Evolutionary conservation across 441 rosid genomes (phyloP), one percentile per base, ranked within the genome.

Genomic region (Gossypium gossypioides): DNA sequence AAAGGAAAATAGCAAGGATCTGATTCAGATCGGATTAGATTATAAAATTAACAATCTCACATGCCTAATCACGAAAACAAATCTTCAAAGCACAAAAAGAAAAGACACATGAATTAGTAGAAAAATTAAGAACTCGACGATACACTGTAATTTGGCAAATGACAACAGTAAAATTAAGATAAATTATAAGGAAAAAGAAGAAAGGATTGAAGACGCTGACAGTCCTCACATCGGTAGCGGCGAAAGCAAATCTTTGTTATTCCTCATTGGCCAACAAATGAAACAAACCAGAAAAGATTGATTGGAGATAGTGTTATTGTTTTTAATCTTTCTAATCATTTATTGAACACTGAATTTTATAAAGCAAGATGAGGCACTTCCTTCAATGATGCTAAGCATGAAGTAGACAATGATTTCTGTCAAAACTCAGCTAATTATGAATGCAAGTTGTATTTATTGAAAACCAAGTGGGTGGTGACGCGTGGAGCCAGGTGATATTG

Each of bases 381-480:
- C 58, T 50, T 67, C 44, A 50, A 67, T 67, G 46, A 67, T 27
- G 58, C 55, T 0, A 27, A 67, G 71, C 71, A 67, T 67, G 71
- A 50, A 25, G 44, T 42, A 50, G 56, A 22, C 25, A 46, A 50
- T 25, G 58, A 25, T 48, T 46, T 25, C 13, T 12, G 44, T 66
- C 71, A 50, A 50, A 1, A 6, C 9, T 34, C 40, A 34, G 40
- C 9, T 15, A 15, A n/a, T 25, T 67, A 27, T 50, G n/a, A 34
- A 67, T 25, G 15, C n/a, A 9, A 37, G 4, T 62, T 66, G 10
- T 12, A 25, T 57, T 57, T 24, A 22, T 57, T n/a, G 25, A n/a
- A 66, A 48, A 48, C 21, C 70, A 67, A 50, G 25, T 67, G 58
- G 22, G 12, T 1, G 21, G 56, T 46, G 40, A 66, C 70, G 24